Percentiles rank a stretch among this genome's conserved stretches.
These are phyloP conservation scores for Solanum hybrid DNA, from an alignment of 305 asterid species.

Conservation along the genomic window DNA sequence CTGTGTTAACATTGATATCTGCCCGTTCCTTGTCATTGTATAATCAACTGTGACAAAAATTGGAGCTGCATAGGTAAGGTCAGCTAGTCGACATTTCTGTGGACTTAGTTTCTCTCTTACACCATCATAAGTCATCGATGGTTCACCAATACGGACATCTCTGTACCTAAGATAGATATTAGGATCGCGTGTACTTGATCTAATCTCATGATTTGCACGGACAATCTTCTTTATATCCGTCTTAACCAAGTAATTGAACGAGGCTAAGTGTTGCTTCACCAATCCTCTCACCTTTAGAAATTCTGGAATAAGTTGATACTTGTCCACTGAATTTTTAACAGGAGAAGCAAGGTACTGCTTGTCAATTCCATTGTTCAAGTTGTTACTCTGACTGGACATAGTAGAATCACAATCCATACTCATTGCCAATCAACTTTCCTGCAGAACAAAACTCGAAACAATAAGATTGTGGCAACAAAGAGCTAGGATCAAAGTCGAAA, in stretches of 20 bases:
- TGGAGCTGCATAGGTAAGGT: constrained; percentile 84
- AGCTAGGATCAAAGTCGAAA: neutral
- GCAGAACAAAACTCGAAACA: neutral
- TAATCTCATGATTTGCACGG: constrained; percentile 44
- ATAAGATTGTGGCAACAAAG: neutral
- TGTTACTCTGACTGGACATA: neutral
- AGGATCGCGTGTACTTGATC: constrained; percentile 26
- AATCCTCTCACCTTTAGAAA: constrained; percentile 74
- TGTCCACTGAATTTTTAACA: constrained; percentile 41
- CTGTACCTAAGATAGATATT: constrained; percentile 48
- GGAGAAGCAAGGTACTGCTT: constrained; percentile 52
- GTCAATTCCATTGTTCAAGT: constrained; percentile 13
- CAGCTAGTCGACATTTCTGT: constrained; percentile 62
- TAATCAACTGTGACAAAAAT: constrained; percentile 49
- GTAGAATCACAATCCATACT: neutral
- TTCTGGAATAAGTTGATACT: constrained; percentile 51
- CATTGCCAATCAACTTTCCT: neutral
- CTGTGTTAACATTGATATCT: constrained; percentile 25
- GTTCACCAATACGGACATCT: constrained; percentile 67
- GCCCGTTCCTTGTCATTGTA: constrained; percentile 25
- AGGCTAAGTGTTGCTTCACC: constrained; percentile 81
- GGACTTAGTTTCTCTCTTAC: constrained; percentile 47
- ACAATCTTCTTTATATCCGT: constrained; percentile 61
- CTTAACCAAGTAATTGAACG: constrained; percentile 64
- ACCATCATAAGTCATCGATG: constrained; percentile 31